phyloP scores from a whole-genome alignment of 2,329 filamentous ascomycete species.

The Pseudopyrenochaeta lycopersici region DNA sequence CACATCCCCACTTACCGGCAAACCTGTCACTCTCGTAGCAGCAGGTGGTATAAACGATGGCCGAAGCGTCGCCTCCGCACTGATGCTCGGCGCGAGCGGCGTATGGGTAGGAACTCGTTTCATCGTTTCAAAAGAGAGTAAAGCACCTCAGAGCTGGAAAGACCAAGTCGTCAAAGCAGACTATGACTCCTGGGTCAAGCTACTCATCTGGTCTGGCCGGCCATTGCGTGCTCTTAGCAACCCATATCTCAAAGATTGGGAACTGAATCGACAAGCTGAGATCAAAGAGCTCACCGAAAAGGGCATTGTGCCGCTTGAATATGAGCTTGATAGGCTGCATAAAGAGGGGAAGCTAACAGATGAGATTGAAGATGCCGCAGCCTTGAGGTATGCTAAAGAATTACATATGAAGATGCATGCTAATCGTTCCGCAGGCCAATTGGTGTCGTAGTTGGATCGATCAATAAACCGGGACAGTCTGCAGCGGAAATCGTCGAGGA shows the following conservation, averaged over 20 bases:
- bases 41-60: constrained; percentile 40
- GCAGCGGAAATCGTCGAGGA: constrained; percentile 35
- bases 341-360: constrained; percentile 39
- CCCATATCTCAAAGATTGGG: constrained; percentile 36
- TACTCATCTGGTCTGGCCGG: constrained; percentile 31
- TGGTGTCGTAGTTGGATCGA: constrained; percentile 34
- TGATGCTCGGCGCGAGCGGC: constrained; percentile 37
- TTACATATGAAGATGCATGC: not conserved
- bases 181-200: constrained; percentile 34
- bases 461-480: constrained; percentile 32
- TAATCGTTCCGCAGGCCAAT: constrained; percentile 22
- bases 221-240: constrained; percentile 34
- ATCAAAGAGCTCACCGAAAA: constrained; percentile 31
- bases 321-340: constrained; percentile 35
- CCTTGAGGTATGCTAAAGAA: constrained; percentile 25
- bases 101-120: constrained; percentile 43
- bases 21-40: constrained; percentile 30
- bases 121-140: constrained; percentile 28
- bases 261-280: constrained; percentile 33
- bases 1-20: constrained; percentile 29
- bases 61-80: constrained; percentile 30
- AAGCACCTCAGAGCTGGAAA: constrained; percentile 28
- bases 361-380: constrained; percentile 37
- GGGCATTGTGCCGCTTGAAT: constrained; percentile 31
- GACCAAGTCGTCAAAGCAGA: constrained; percentile 28